Conservation (phyloP, 768 basidiomycete genomes). For the Obba rivulosa region DNA sequence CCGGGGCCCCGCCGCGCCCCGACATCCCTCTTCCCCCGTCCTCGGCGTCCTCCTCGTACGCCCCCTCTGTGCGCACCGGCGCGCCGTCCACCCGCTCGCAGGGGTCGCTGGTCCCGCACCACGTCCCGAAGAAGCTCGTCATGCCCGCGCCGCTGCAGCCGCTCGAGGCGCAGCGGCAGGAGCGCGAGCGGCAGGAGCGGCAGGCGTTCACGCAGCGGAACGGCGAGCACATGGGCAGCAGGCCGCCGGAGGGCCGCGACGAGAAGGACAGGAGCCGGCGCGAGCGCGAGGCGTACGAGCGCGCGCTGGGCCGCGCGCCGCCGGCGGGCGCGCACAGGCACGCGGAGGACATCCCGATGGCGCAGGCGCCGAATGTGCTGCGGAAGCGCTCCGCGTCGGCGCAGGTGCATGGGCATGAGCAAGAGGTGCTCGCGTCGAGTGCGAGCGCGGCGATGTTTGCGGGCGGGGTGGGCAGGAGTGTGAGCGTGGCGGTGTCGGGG, state of each 20-base stretch:
- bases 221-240: background rate
- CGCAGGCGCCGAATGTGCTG: conserved; percentile 19
- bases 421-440: conserved; percentile 11
- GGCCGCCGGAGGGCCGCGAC: background rate
- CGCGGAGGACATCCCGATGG: conserved; percentile 21
- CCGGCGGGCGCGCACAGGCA: conserved; percentile 1
- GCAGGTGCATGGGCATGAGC: conserved; percentile 3
- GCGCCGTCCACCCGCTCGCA: conserved; percentile 3
- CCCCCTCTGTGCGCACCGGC: background rate
- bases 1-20: conserved; percentile 5
- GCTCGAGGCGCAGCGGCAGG: conserved; percentile 6
- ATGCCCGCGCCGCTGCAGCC: conserved; percentile 68
- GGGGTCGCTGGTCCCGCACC: conserved; percentile 17
- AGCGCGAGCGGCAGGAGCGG: conserved; percentile 1
- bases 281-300: background rate
- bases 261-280: background rate
- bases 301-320: conserved; percentile 1
- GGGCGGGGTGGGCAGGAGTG: conserved; percentile 7
- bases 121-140: conserved; percentile 61
- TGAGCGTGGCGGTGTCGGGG: conserved; percentile 11
- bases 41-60: background rate
- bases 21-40: conserved; percentile 13
- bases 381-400: conserved; percentile 16
- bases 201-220: conserved; percentile 1
- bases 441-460: conserved; percentile 18